Conservation (phyloP, 1,284 basidiomycete genomes). For the Ustilago crameri region DNA sequence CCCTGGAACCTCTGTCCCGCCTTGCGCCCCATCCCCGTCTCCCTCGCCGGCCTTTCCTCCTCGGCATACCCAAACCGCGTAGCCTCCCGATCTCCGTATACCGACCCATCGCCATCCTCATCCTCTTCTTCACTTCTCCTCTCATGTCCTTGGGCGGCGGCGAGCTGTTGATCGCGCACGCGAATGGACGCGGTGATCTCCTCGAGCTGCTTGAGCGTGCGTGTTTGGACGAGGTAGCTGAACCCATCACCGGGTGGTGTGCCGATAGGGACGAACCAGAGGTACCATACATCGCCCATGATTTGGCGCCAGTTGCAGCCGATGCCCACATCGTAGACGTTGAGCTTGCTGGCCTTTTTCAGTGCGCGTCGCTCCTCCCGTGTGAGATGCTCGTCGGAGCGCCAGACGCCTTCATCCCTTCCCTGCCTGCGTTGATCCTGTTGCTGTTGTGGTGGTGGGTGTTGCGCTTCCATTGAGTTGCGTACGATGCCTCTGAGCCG, state of each 20-base stretch:
- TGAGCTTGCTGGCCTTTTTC: constrained; percentile 55
- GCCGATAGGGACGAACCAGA: constrained; percentile 60
- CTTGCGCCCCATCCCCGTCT: constrained; percentile 17
- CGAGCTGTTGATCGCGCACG: constrained; percentile 6
- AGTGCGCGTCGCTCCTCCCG: constrained; percentile 50
- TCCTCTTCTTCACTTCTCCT: not conserved
- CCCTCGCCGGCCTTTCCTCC: constrained; percentile 3
- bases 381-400: constrained; percentile 52
- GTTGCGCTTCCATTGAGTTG: constrained; percentile 7
- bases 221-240: constrained; percentile 37
- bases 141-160: not conserved
- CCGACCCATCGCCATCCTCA: constrained; percentile 33
- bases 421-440: not conserved
- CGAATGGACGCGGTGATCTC: constrained; percentile 43
- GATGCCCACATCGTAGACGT: constrained; percentile 61
- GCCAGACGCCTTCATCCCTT: constrained; percentile 21
- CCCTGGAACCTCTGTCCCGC: constrained; percentile 36
- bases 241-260: constrained; percentile 49
- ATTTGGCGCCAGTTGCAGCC: constrained; percentile 51
- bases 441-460: not conserved
- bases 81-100: constrained; percentile 18
- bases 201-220: constrained; percentile 45
- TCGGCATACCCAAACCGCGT: constrained; percentile 28
- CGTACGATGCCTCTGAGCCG: constrained; percentile 21
- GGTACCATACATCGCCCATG: constrained; percentile 50